Evolutionary conservation across 2,329 filamentous ascomycete species (phyloP).

Genomic region (Sporothrix pallida): DNA sequence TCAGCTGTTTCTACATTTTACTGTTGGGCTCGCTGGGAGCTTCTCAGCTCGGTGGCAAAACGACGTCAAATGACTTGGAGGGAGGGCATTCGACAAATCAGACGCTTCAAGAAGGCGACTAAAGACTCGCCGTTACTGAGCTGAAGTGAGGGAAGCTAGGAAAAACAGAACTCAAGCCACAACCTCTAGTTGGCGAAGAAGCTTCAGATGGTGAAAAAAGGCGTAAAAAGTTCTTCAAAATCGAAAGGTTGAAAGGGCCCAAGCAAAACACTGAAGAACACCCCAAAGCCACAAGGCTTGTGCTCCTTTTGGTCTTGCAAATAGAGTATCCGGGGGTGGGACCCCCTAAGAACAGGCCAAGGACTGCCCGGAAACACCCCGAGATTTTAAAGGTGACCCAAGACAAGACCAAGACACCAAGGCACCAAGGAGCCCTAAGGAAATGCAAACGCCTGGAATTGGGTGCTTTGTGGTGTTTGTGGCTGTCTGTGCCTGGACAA

Average conservation of each 20-base stretch:
- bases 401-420: no score
- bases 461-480: no score
- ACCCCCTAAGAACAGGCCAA: constrained; percentile 2
- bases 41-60: not conserved
- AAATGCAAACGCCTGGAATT: not conserved
- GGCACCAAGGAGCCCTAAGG: constrained; percentile 5
- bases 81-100: not conserved
- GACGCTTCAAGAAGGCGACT: not conserved
- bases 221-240: no score
- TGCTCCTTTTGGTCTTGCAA: not conserved
- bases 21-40: no score
- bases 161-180: no score
- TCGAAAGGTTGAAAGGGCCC: no score
- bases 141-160: not conserved
- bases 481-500: no score
- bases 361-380: not conserved
- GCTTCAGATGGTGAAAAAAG: no score
- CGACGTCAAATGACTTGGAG: no score
- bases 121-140: not conserved
- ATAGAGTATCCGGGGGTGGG: constrained; percentile 23
- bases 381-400: not conserved
- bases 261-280: not conserved
- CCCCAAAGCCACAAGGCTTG: not conserved
- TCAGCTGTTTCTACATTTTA: no score
- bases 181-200: no score